Evolutionary conservation across 176 grass and related monocot species (phyloP), one percentile per base, ranked within the genome.

Genomic region (Oryza rufipogon): DNA sequence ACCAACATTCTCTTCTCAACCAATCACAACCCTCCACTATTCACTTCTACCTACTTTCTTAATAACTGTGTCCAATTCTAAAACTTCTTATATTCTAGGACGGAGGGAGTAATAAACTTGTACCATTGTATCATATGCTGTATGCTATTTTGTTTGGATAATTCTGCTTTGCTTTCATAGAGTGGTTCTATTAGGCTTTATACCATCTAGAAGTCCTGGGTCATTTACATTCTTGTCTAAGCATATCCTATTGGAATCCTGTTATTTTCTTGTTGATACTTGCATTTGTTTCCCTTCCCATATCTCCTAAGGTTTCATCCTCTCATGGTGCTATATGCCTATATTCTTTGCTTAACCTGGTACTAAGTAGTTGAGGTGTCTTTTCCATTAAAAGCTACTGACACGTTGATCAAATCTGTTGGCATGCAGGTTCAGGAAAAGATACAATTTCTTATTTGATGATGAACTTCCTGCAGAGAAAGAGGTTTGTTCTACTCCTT

Each of bases 381-480:
- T 32, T 82, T 81, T 73, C 3, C 22, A 11, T 33, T 14, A 45
- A 49, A 44, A 11, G 68, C 2, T 60, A 11, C 82, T 82, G 32
- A 82, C 66, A 78, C 7, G 5, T 72, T 44, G 20, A 52, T 60
- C 22, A 70, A 60, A 82, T 85, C 86, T 63, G 16, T 84, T 74
- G 42, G 12, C 34, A 63, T 58, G 52, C 80, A 95, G 96, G 36
- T 98, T 98, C 71, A 93, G 89, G 83, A 98, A 95, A 90, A 90
- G 91, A 90, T 98, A 93, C 36, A 84, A 87, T 90, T 98, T 98
- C 72, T 77, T 95, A 52, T 95, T 90, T 85, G 96, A 98, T 20
- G 74, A 88, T 30, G 83, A 95, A 75, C 83, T 95, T 52, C 96
- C 93, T 85, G 33, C 83, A 32, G 96, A 98, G 80, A 95, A 94